These are phyloP conservation scores for Neurospora sp. DNA, from an alignment of 495 filamentous ascomycete genomes.

Conservation along the genomic window DNA sequence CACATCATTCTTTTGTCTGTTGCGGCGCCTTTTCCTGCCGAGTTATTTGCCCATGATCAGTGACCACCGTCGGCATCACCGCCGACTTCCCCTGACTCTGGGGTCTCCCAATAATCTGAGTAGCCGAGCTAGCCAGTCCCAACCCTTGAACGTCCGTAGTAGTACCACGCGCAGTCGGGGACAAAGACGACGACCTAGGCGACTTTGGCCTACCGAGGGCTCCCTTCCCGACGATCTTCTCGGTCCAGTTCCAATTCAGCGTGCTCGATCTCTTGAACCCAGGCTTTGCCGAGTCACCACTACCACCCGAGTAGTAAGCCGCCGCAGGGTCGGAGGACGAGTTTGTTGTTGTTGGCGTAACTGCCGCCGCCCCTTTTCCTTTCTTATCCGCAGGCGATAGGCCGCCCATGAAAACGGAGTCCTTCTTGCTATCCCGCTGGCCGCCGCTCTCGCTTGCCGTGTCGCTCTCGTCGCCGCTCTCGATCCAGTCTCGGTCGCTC, in stretches of 20 bases:
- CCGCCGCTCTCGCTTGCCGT: slow-evolving; percentile 17
- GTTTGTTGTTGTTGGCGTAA: neutral
- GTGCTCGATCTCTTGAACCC: slow-evolving; percentile 8
- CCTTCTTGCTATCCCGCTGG: slow-evolving; percentile 3
- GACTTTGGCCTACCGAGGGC: slow-evolving; percentile 3
- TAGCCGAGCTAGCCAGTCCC: neutral
- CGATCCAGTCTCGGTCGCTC: slow-evolving; percentile 45
- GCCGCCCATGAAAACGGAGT: slow-evolving; percentile 1
- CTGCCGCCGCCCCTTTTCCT: slow-evolving; percentile 6
- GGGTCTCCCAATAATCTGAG: neutral
- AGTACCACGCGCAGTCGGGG: neutral
- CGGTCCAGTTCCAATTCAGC: slow-evolving; percentile 44
- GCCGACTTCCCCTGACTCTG: neutral
- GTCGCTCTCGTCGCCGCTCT: slow-evolving; percentile 42
- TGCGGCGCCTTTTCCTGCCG: neutral
- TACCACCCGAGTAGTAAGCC: neutral
- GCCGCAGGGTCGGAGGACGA: neutral
- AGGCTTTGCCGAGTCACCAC: neutral
- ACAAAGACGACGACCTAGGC: neutral
- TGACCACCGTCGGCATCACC: neutral
- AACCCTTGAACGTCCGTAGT: neutral
- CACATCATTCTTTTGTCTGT: neutral
- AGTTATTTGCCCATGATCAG: neutral
- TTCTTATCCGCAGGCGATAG: slow-evolving; percentile 1
- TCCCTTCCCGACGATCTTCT: slow-evolving; percentile 46